Base-by-base conservation (phyloP, 2,329 filamentous ascomycete species). In the Aspergillus aculeatus region DNA sequence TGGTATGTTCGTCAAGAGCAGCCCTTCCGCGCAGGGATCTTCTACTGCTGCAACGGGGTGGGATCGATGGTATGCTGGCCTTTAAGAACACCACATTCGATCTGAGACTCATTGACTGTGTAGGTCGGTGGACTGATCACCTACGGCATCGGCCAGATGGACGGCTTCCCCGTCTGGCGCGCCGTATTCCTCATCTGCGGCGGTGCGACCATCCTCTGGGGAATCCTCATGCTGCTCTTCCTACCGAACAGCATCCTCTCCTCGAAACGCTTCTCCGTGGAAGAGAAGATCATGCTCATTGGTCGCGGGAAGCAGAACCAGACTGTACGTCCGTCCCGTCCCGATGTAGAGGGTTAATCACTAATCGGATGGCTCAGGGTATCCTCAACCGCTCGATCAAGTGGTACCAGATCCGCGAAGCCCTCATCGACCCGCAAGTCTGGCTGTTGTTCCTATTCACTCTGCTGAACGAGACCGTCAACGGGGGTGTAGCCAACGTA, bases 381-480 rank as follows among this genome's bases (percentile, higher is more conserved):
- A 76, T 83, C 2, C 69, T 82, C 12, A 83, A 81, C 65, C 73
- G 76, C 51, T 74, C 71, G 1, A 80, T 84, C 65, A 82, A 82
- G 59, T 74, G 70, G 64, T 71, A 75, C 12, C 82, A 84, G 59
- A 78, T 84, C 38, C 73, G 75, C 0, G 82, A 84, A 63, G 80
- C 81, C 0, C 66, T 81, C 6, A 41, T 69, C 4, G 80, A 82
- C 55, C 72, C 77, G 0, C 78, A 81, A 64, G 73, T 81, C 6
- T 80, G 78, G 77, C 68, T 81, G 1, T 61, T 80, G 5, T 78
- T 79, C 55, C 60, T 80, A 1, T 82, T 78, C 56, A 77, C 77
- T 3, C 70, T 85, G 0, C 69, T 84, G 19, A 85, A 85, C 58
- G 83, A 85, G 64, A 71, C 77, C 2, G 78, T 85, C 62, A 73